A percentile compares a stretch with the other conserved stretches of the same genome.
phyloP scores from a whole-genome alignment of 2,329 filamentous ascomycete genomes.

The Colletotrichum tropicale region DNA sequence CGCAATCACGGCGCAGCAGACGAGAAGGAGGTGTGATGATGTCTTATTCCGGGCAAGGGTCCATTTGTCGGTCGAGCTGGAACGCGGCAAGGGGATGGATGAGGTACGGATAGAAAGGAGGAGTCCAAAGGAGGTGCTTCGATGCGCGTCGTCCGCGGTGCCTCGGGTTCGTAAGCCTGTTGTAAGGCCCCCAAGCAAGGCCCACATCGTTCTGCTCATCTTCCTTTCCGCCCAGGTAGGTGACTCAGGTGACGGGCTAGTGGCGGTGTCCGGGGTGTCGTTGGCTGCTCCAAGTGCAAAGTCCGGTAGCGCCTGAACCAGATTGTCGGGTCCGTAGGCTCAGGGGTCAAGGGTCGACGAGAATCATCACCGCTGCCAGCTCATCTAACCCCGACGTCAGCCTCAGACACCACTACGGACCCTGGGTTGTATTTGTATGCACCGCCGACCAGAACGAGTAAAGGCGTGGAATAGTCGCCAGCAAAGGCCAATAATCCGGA shows the following conservation, averaged over 20 bases:
- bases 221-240: not conserved
- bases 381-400: slow-evolving; percentile 18
- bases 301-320: slow-evolving; percentile 12
- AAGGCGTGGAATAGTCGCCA: not conserved
- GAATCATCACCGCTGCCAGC: slow-evolving; percentile 6
- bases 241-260: slow-evolving; percentile 14
- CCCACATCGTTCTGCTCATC: slow-evolving; percentile 3
- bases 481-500: slow-evolving; percentile 6
- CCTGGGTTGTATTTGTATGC: slow-evolving; percentile 8
- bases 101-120: not conserved
- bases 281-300: not conserved
- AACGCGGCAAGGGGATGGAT: not conserved
- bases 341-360: slow-evolving; percentile 19
- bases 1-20: not conserved
- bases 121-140: not conserved
- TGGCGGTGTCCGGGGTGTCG: slow-evolving; percentile 9
- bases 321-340: slow-evolving; percentile 14
- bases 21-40: not conserved
- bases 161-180: not conserved
- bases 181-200: not conserved
- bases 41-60: not conserved
- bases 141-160: not conserved
- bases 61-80: not conserved
- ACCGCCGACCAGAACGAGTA: slow-evolving; percentile 11
- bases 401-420: slow-evolving; percentile 12